A percentile compares a stretch with the other conserved stretches of the same genome.
Evolutionary conservation across 1,284 basidiomycete species (phyloP).

Genomic region (Anthracocystis panici-leucophaei): DNA sequence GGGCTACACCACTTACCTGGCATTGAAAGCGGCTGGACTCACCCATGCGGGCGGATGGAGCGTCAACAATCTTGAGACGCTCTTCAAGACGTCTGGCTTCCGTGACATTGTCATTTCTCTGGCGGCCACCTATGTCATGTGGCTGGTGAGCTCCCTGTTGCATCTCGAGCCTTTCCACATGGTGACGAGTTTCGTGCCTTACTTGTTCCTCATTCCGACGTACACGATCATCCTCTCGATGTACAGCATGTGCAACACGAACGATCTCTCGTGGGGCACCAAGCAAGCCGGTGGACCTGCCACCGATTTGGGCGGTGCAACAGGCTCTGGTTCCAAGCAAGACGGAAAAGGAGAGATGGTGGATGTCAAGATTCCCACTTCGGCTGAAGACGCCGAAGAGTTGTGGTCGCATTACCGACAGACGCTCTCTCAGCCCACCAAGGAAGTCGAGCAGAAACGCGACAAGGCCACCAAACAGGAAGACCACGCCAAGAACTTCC

Average conservation of each 20-base stretch:
- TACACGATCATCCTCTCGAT: constrained; percentile 67
- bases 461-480: constrained; percentile 61
- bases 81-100: constrained; percentile 58
- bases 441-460: constrained; percentile 41
- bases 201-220: constrained; percentile 63
- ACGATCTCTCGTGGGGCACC: constrained; percentile 67
- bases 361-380: constrained; percentile 64
- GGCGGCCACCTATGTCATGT: constrained; percentile 66
- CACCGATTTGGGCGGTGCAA: constrained; percentile 63
- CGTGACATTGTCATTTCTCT: constrained; percentile 67
- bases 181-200: constrained; percentile 66
- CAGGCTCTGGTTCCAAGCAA: constrained; percentile 35
- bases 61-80: constrained; percentile 24
- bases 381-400: constrained; percentile 60
- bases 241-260: constrained; percentile 67
- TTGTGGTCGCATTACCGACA: constrained; percentile 67
- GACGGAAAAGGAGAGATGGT: constrained; percentile 57
- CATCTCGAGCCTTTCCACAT: constrained; percentile 68
- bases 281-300: constrained; percentile 63
- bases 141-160: constrained; percentile 61
- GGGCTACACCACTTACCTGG: constrained; percentile 61
- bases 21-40: constrained; percentile 43
- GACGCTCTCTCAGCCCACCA: constrained; percentile 51
- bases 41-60: constrained; percentile 27
- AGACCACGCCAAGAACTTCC: constrained; percentile 75